Conservation (phyloP, 768 basidiomycete genomes). For the Paxillus ammoniavirescens region DNA sequence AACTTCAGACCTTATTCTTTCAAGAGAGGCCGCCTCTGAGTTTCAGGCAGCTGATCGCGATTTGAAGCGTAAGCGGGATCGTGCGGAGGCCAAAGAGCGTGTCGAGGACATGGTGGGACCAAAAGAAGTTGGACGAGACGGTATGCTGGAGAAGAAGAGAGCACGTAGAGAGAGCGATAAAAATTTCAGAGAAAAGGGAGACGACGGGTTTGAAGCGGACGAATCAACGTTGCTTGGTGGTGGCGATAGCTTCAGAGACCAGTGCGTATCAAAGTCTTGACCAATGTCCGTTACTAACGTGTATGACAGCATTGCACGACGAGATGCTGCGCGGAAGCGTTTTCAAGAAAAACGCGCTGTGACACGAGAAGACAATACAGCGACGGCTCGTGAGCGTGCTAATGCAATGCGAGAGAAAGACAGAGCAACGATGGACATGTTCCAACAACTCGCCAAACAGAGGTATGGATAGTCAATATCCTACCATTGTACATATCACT, state of each 20-base stretch:
- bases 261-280: conserved; percentile 43
- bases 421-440: conserved; percentile 95
- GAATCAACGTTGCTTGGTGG: conserved; percentile 82
- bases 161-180: conserved; percentile 69
- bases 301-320: conserved; percentile 59
- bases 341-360: conserved; percentile 50
- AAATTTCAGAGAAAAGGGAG: conserved; percentile 67
- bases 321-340: conserved; percentile 69
- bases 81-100: conserved; percentile 61
- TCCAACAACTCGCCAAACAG: conserved; percentile 86
- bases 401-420: conserved; percentile 73
- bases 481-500: conserved; percentile 2
- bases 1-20: conserved; percentile 64
- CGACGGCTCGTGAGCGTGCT: conserved; percentile 58
- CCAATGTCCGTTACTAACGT: conserved; percentile 5
- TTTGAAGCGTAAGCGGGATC: conserved; percentile 66
- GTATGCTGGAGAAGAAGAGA: conserved; percentile 83
- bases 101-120: conserved; percentile 80
- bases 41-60: conserved; percentile 48
- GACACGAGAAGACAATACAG: conserved; percentile 47
- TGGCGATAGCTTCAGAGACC: conserved; percentile 76
- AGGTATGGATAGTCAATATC: conserved; percentile 61
- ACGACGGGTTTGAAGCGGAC: conserved; percentile 75
- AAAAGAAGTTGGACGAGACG: conserved; percentile 78
- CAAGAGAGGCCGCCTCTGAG: conserved; percentile 61